Conservation (phyloP, 306 rosid species). For the Ochetophila trinervis region DNA sequence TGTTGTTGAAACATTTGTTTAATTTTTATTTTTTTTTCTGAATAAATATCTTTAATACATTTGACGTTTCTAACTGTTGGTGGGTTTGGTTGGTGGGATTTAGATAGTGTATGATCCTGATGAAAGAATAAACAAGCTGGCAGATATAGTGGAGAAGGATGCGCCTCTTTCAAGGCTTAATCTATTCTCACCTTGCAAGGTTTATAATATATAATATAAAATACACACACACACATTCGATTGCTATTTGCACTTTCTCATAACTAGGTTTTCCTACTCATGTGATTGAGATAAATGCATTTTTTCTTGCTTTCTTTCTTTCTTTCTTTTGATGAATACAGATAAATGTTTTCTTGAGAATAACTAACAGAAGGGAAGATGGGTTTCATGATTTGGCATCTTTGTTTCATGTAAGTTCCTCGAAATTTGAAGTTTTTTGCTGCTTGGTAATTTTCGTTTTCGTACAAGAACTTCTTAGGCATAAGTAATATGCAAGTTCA, state of each 20-base stretch:
- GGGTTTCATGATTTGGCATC: conserved; percentile 99
- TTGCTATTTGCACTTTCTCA: conserved; percentile 11
- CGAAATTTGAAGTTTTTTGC: neutral
- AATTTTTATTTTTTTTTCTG: neutral
- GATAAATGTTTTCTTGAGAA: conserved; percentile 82
- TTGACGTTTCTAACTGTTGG: neutral
- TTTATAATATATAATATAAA: too few species aligned
- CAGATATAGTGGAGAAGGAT: conserved; percentile 61
- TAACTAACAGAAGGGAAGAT: conserved; percentile 87
- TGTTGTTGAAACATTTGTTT: neutral
- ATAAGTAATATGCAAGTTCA: neutral
- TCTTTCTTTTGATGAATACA: conserved; percentile 6
- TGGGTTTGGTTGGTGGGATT: conserved; percentile 31
- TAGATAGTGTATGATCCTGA: conserved; percentile 80
- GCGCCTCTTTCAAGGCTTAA: conserved; percentile 88
- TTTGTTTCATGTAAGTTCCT: conserved; percentile 77
- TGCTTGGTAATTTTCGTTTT: conserved; percentile 13
- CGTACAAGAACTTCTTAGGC: neutral
- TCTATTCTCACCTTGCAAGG: conserved; percentile 98
- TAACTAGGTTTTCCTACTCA: conserved; percentile 12
- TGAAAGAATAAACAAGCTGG: conserved; percentile 74
- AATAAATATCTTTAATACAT: neutral
- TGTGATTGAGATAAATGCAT: conserved; percentile 34
- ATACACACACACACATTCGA: neutral
- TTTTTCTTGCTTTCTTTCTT: neutral